Evolutionary conservation across 345 rosid species (phyloP).

Genomic region (Acer campestre): DNA sequence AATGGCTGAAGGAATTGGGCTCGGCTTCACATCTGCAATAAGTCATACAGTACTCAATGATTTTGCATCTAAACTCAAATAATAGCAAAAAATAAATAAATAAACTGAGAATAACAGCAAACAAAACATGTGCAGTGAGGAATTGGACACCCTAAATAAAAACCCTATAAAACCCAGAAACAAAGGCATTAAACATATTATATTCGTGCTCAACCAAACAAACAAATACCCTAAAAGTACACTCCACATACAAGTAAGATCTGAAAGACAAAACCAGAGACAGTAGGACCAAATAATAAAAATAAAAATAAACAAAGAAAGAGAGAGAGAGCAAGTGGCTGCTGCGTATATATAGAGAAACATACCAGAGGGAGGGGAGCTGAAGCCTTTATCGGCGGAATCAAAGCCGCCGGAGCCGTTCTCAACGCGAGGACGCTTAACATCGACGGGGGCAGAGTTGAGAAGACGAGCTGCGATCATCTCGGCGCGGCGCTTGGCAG

Average conservation of each 20-base stretch:
- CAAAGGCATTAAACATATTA: neutral
- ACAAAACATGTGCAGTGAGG: neutral
- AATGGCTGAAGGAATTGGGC: slow-evolving; percentile 52
- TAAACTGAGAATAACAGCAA: neutral
- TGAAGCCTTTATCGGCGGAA: slow-evolving; percentile 56
- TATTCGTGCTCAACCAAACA: no score
- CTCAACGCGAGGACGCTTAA: slow-evolving; percentile 83
- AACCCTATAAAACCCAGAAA: neutral
- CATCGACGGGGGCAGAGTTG: slow-evolving; percentile 49
- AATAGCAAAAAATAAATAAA: neutral
- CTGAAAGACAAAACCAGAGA: neutral
- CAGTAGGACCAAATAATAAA: neutral
- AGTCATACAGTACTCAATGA: slow-evolving; percentile 1
- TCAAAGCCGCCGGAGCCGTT: slow-evolving; percentile 64
- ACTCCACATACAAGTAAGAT: neutral
- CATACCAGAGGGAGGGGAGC: slow-evolving; percentile 49
- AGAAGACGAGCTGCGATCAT: slow-evolving; percentile 90
- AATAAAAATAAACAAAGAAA: neutral
- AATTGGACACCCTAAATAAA: neutral
- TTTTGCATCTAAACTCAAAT: neutral
- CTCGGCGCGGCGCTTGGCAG: slow-evolving; percentile 89
- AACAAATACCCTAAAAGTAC: neutral
- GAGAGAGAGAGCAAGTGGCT: neutral
- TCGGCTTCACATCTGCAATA: slow-evolving; percentile 57
- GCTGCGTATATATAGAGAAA: neutral